A percentile compares a stretch with the other conserved stretches of the same genome.
Conservation (phyloP, 1,284 basidiomycete genomes). For the Volvariella volvacea region DNA sequence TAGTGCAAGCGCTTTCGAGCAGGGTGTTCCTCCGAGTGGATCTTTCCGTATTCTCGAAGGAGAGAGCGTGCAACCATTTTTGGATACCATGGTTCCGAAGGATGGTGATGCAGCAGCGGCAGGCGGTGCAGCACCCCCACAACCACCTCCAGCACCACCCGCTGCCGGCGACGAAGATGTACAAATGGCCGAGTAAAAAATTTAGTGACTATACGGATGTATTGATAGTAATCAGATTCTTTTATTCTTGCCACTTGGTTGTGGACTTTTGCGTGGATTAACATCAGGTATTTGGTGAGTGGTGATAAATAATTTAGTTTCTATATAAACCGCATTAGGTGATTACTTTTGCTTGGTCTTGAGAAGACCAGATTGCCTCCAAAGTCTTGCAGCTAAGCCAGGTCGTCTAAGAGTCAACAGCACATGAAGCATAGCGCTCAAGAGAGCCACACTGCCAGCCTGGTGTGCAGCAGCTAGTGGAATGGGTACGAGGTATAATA, state of each 20-base stretch:
- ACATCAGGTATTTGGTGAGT: too few species aligned
- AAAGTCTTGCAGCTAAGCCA: constrained; percentile 56
- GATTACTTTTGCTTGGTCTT: too few species aligned
- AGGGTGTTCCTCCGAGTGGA: constrained; percentile 35
- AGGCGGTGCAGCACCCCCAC: constrained; percentile 29
- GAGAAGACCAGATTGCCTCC: constrained; percentile 33
- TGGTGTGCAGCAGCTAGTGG: constrained; percentile 93
- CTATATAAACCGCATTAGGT: too few species aligned
- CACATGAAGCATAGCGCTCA: constrained; percentile 82
- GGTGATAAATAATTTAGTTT: too few species aligned
- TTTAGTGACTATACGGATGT: too few species aligned
- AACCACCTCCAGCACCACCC: constrained; percentile 30
- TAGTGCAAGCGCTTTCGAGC: constrained; percentile 55
- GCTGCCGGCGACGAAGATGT: constrained; percentile 61
- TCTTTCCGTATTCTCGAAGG: constrained; percentile 80
- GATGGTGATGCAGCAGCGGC: constrained; percentile 29
- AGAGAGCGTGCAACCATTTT: constrained; percentile 62
- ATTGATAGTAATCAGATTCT: too few species aligned
- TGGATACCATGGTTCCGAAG: constrained; percentile 68
- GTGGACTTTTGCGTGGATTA: too few species aligned
- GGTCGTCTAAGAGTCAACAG: constrained; percentile 72
- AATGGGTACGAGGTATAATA: constrained; percentile 92
- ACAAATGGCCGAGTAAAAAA: constrained; percentile 64
- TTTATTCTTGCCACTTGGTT: too few species aligned
- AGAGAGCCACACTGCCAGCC: constrained; percentile 84